These are phyloP conservation scores for Cicer arietinum DNA, from an alignment of 306 rosid genomes.

Conservation along the genomic window DNA sequence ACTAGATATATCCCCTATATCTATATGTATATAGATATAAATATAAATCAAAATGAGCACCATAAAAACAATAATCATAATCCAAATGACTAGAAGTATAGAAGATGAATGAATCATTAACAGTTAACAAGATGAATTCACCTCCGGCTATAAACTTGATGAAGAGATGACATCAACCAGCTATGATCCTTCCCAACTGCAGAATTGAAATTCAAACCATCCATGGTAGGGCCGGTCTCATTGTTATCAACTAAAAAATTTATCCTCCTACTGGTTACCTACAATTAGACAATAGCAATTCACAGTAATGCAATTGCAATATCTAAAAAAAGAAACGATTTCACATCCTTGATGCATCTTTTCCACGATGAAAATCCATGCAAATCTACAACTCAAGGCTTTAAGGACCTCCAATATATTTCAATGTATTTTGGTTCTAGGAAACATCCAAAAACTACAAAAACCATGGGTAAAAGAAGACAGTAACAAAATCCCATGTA, in stretches of 20 bases:
- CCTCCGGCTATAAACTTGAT: conserved; percentile 97
- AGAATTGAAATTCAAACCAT: conserved; percentile 51
- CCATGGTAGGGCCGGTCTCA: conserved; percentile 53
- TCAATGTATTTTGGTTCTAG: conserved; percentile 21
- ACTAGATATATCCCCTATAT: no score
- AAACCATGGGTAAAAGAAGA: conserved; percentile 8
- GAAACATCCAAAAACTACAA: conserved; percentile 24
- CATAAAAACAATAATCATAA: neutral
- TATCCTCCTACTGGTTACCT: conserved; percentile 91
- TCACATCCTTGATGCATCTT: conserved; percentile 40
- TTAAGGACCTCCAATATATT: conserved; percentile 17
- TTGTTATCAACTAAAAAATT: conserved; percentile 82
- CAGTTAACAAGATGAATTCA: conserved; percentile 44
- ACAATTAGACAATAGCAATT: conserved; percentile 44
- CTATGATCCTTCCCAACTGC: conserved; percentile 71
- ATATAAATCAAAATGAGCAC: neutral
- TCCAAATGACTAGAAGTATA: neutral
- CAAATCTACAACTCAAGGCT: conserved; percentile 34
- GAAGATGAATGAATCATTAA: neutral
- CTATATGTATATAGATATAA: no score
- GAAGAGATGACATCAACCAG: conserved; percentile 89
- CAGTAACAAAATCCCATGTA: neutral
- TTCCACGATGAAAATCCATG: conserved; percentile 14
- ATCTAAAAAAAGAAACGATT: conserved; percentile 27
- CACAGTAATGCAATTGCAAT: conserved; percentile 42